A percentile compares a stretch with the other conserved stretches of the same genome.
Evolutionary conservation across 1,284 basidiomycete species (phyloP).

Genomic region (Abortiporus biennis): DNA sequence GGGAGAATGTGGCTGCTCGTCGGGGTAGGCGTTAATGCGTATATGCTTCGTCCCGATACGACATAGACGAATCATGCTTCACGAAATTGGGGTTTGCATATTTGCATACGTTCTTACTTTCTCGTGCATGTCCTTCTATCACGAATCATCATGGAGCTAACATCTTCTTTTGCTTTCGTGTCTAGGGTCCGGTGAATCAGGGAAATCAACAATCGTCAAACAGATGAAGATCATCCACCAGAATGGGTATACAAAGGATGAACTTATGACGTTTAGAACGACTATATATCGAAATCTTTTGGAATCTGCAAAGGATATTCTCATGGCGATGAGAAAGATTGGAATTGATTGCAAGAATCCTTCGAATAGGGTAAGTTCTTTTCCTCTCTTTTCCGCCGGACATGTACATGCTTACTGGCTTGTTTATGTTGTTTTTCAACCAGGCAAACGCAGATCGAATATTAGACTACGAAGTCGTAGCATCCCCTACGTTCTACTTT

Average conservation of each 20-base stretch:
- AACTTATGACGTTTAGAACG: slow-evolving; percentile 75
- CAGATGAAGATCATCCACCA: slow-evolving; percentile 99
- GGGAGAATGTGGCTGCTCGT: no score
- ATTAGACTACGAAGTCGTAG: slow-evolving; percentile 43
- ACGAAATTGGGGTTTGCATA: no score
- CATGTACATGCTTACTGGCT: slow-evolving; percentile 4
- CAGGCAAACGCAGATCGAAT: slow-evolving; percentile 58
- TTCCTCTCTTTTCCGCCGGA: slow-evolving; percentile 1
- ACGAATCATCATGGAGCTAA: no score
- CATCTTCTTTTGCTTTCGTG: no score
- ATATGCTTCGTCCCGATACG: no score
- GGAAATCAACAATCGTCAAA: slow-evolving; percentile 95
- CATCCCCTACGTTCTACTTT: slow-evolving; percentile 38
- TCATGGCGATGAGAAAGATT: slow-evolving; percentile 87
- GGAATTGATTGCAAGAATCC: slow-evolving; percentile 78
- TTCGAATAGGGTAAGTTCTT: slow-evolving; percentile 58
- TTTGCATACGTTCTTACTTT: no score
- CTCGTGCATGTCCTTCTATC: no score
- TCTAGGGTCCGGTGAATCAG: slow-evolving; percentile 77
- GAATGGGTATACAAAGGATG: slow-evolving; percentile 81
- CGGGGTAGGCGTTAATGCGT: no score
- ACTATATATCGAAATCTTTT: slow-evolving; percentile 85
- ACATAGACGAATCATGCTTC: no score
- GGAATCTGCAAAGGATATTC: slow-evolving; percentile 86
- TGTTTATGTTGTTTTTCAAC: background rate